These are phyloP conservation scores for Candida xyloterini DNA, from an alignment of 805 yeast species.

Conservation along the genomic window DNA sequence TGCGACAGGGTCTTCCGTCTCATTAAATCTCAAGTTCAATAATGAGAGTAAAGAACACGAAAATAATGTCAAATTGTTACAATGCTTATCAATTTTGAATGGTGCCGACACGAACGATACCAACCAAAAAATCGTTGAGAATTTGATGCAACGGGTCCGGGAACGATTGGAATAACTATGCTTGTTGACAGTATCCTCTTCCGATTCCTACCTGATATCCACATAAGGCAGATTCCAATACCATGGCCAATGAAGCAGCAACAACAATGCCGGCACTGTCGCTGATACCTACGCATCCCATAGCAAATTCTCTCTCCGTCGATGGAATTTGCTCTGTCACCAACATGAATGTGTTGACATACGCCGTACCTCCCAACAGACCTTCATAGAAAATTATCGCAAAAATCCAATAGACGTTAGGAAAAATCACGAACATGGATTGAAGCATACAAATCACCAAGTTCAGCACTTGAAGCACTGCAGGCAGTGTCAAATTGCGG, in stretches of 20 bases:
- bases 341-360: slow-evolving; percentile 81
- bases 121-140: slow-evolving; percentile 58
- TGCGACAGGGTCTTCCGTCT: slow-evolving; percentile 9
- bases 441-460: slow-evolving; percentile 58
- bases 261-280: slow-evolving; percentile 81
- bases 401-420: slow-evolving; percentile 61
- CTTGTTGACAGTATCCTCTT: slow-evolving; percentile 68
- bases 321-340: slow-evolving; percentile 59
- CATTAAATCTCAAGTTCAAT: slow-evolving; percentile 1
- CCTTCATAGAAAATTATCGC: slow-evolving; percentile 80
- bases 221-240: slow-evolving; percentile 74
- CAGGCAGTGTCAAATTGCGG: slow-evolving; percentile 54
- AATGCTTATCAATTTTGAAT: slow-evolving; percentile 59
- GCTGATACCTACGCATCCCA: slow-evolving; percentile 81
- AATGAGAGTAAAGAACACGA: slow-evolving; percentile 14
- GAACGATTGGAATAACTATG: slow-evolving; percentile 19
- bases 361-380: slow-evolving; percentile 83
- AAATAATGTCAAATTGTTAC: slow-evolving; percentile 37
- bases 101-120: slow-evolving; percentile 52
- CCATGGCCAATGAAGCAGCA: slow-evolving; percentile 74
- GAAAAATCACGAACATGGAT: slow-evolving; percentile 56
- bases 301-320: slow-evolving; percentile 66
- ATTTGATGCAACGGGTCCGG: slow-evolving; percentile 36
- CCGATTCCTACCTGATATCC: slow-evolving; percentile 65
- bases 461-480: slow-evolving; percentile 66